Evolutionary conservation across 441 rosid genomes (phyloP).

Genomic region (Populus hybrid): DNA sequence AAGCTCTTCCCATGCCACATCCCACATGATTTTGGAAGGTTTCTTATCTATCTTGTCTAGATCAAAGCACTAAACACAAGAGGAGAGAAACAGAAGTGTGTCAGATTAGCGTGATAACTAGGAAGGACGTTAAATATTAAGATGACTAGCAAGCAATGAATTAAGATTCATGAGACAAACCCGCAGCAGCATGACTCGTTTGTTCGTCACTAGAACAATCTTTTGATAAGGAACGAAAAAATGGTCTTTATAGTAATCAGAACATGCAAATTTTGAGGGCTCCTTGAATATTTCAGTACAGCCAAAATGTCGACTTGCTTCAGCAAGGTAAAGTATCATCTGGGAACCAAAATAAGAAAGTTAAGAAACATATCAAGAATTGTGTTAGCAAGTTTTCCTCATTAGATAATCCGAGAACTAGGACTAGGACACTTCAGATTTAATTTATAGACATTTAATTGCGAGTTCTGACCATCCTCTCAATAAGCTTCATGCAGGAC

Average conservation of each 20-base stretch:
- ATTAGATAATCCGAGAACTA: neutral
- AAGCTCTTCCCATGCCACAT: slow-evolving; percentile 95
- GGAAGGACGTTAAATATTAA: neutral
- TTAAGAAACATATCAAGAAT: slow-evolving; percentile 8
- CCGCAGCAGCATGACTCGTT: slow-evolving; percentile 86
- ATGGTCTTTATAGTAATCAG: slow-evolving; percentile 89
- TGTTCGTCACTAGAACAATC: slow-evolving; percentile 83
- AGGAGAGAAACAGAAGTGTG: slow-evolving; percentile 15
- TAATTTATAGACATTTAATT: neutral
- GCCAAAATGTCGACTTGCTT: slow-evolving; percentile 89
- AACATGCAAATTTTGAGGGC: slow-evolving; percentile 90
- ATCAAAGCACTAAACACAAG: slow-evolving; percentile 57
- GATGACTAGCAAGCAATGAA: neutral
- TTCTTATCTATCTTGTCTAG: slow-evolving; percentile 82
- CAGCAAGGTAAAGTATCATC: slow-evolving; percentile 94
- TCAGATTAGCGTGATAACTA: neutral
- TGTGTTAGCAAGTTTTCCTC: neutral
- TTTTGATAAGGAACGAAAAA: slow-evolving; percentile 78
- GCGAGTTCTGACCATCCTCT: neutral
- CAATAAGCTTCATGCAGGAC: neutral
- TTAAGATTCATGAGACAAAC: slow-evolving; percentile 30
- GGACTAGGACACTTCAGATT: neutral
- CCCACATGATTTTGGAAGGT: slow-evolving; percentile 96
- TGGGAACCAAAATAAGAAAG: slow-evolving; percentile 35
- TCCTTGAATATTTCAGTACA: slow-evolving; percentile 95